A percentile compares a stretch with the other conserved stretches of the same genome.
Conservation (phyloP, 106 monocot genomes). For the Apostasia ramifera region DNA sequence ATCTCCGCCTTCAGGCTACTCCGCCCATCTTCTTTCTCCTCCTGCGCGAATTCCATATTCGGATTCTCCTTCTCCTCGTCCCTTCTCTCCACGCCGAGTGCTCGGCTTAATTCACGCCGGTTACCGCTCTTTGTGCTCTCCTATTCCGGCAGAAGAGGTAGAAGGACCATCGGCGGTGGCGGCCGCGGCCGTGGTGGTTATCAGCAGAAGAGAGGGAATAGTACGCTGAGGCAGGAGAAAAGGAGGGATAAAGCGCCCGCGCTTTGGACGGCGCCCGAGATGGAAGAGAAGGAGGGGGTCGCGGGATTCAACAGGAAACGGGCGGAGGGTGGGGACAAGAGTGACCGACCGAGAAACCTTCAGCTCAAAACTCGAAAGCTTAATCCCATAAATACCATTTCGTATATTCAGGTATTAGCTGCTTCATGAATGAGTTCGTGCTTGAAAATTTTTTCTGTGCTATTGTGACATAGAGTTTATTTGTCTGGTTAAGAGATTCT, state of each 20-base stretch:
- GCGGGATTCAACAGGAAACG: constrained; percentile 59
- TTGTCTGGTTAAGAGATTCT: too few relatives aligned
- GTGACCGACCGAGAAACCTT: constrained; percentile 30
- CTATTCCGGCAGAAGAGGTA: not conserved
- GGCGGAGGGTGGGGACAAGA: constrained; percentile 73
- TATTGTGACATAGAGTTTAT: not conserved
- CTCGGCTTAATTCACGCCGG: not conserved
- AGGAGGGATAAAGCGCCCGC: constrained; percentile 1
- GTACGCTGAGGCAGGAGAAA: constrained; percentile 17
- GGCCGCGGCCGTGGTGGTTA: constrained; percentile 8
- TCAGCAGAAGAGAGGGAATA: constrained; percentile 16
- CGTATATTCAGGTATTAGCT: constrained; percentile 69
- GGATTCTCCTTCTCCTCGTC: constrained; percentile 4
- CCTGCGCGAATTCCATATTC: constrained; percentile 3
- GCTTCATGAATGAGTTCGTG: too few relatives aligned
- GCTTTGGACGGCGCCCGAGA: constrained; percentile 13
- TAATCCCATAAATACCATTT: constrained; percentile 74
- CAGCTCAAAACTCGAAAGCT: constrained; percentile 72
- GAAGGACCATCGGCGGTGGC: not conserved
- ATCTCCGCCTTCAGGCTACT: constrained; percentile 22
- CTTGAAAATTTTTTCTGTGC: too few relatives aligned
- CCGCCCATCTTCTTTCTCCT: not conserved
- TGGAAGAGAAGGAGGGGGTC: constrained; percentile 22
- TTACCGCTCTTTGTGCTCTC: not conserved
- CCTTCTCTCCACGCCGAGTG: constrained; percentile 1